phyloP scores from a whole-genome alignment of 768 basidiomycete species.

The Lactarius deliciosus region DNA sequence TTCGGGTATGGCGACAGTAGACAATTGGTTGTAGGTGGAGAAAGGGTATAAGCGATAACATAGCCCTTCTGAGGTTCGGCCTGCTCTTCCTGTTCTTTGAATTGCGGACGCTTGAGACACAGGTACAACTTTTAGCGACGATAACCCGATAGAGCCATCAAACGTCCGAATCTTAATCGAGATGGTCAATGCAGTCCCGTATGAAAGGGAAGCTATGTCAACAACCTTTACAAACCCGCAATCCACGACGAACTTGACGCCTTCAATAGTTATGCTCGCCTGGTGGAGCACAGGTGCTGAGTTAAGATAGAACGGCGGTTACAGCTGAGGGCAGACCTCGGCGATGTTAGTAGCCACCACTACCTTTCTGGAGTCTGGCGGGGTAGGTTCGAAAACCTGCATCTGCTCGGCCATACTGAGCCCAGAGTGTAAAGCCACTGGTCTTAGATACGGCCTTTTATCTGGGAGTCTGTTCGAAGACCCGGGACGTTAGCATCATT shows the following conservation, averaged over 20 bases:
- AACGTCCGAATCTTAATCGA: slow-evolving; percentile 75
- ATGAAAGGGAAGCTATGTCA: neutral
- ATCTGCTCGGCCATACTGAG: slow-evolving; percentile 87
- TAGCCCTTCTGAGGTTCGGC: slow-evolving; percentile 87
- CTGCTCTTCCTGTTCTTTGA: slow-evolving; percentile 93
- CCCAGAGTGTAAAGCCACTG: slow-evolving; percentile 86
- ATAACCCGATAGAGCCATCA: slow-evolving; percentile 82
- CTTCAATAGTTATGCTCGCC: slow-evolving; percentile 97
- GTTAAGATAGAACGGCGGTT: neutral
- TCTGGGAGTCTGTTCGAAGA: slow-evolving; percentile 45
- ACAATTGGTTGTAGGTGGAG: slow-evolving; percentile 56
- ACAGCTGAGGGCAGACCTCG: slow-evolving; percentile 51
- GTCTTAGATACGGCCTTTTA: slow-evolving; percentile 56
- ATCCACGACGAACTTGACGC: slow-evolving; percentile 91
- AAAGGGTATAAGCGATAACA: slow-evolving; percentile 90
- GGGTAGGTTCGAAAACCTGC: slow-evolving; percentile 74
- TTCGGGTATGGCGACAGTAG: slow-evolving; percentile 79
- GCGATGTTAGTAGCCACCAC: slow-evolving; percentile 96
- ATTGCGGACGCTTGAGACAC: slow-evolving; percentile 86
- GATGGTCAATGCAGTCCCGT: neutral
- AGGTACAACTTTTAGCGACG: slow-evolving; percentile 80
- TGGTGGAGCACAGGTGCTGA: slow-evolving; percentile 33
- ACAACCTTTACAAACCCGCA: slow-evolving; percentile 91
- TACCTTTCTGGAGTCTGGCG: slow-evolving; percentile 80
- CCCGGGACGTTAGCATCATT: slow-evolving; percentile 1